Percentiles rank a stretch among this genome's conserved stretches.
Conservation (phyloP, 495 filamentous ascomycete genomes). For the Bathelium albidoporum region DNA sequence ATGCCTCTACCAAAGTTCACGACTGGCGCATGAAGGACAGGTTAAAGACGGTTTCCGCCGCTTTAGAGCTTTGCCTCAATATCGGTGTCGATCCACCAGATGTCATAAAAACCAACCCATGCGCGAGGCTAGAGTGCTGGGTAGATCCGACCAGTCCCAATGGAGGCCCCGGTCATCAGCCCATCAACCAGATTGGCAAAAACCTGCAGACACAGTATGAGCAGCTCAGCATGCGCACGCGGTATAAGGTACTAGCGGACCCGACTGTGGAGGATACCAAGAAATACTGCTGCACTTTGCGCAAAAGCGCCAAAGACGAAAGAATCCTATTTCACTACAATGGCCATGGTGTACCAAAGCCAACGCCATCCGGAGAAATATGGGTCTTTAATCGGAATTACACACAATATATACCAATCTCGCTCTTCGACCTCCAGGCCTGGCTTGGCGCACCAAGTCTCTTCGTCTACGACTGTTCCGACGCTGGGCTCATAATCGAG, state of each 20-base stretch:
- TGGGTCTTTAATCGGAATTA: constrained; percentile 99
- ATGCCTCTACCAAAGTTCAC: constrained; percentile 63
- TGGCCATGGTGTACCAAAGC: constrained; percentile 94
- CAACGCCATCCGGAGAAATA: constrained; percentile 90
- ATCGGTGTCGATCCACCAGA: constrained; percentile 96
- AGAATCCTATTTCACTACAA: constrained; percentile 96
- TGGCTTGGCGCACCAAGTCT: constrained; percentile 95
- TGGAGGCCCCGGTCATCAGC: constrained; percentile 55
- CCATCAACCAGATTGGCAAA: constrained; percentile 91
- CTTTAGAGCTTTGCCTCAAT: constrained; percentile 88
- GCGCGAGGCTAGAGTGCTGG: constrained; percentile 93
- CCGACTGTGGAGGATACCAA: constrained; percentile 95
- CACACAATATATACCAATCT: constrained; percentile 97
- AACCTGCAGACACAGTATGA: constrained; percentile 92
- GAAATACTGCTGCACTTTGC: constrained; percentile 81
- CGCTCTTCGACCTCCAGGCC: constrained; percentile 85
- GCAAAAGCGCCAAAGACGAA: constrained; percentile 90
- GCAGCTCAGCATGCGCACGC: constrained; percentile 80
- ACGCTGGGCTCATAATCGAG: constrained; percentile 86
- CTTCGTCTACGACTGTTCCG: constrained; percentile 95
- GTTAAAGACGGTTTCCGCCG: constrained; percentile 91
- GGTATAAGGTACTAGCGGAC: constrained; percentile 94
- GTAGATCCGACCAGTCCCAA: constrained; percentile 71
- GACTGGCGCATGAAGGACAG: constrained; percentile 97
- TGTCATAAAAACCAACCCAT: constrained; percentile 85